These are phyloP conservation scores for Fusarium torulosum DNA, from an alignment of 2,329 filamentous ascomycete species.

Conservation along the genomic window DNA sequence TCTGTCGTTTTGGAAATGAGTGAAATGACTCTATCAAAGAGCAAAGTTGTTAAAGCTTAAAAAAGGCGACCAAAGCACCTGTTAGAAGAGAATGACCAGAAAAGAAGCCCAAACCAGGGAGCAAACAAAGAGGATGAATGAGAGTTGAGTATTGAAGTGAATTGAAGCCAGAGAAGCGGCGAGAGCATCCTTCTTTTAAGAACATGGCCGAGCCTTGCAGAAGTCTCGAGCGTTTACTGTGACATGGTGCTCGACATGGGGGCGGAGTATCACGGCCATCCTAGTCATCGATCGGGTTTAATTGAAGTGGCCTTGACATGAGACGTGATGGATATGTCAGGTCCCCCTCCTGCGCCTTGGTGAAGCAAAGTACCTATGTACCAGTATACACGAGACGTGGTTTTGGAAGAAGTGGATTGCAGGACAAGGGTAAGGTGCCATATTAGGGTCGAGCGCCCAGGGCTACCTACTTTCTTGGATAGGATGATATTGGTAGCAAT, in stretches of 20 bases:
- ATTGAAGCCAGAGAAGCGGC: slow-evolving; percentile 25
- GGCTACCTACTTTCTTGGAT: slow-evolving; percentile 11
- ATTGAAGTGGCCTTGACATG: slow-evolving; percentile 47
- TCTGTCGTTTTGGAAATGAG: slow-evolving; percentile 43
- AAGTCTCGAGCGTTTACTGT: slow-evolving; percentile 26
- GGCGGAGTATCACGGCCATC: slow-evolving; percentile 31
- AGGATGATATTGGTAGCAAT: slow-evolving; percentile 22
- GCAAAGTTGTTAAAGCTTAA: slow-evolving; percentile 37
- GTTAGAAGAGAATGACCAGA: slow-evolving; percentile 46
- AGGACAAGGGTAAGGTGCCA: slow-evolving; percentile 26
- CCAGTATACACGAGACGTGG: slow-evolving; percentile 37
- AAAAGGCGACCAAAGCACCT: slow-evolving; percentile 48
- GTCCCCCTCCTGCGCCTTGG: slow-evolving; percentile 25
- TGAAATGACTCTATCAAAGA: slow-evolving; percentile 49
- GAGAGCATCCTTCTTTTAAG: slow-evolving; percentile 38
- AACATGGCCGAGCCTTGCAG: slow-evolving; percentile 9
- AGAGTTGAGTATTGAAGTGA: slow-evolving; percentile 37
- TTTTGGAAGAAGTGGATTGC: slow-evolving; percentile 27
- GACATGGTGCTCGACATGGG: slow-evolving; percentile 13
- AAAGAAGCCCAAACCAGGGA: slow-evolving; percentile 42
- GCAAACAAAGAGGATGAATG: slow-evolving; percentile 42
- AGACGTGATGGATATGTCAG: slow-evolving; percentile 44
- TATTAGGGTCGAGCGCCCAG: slow-evolving; percentile 31
- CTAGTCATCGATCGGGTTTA: slow-evolving; percentile 44
- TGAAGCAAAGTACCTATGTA: slow-evolving; percentile 21